phyloP scores from a whole-genome alignment of 2,329 filamentous ascomycete species.

The Pseudogymnoascus sp. region DNA sequence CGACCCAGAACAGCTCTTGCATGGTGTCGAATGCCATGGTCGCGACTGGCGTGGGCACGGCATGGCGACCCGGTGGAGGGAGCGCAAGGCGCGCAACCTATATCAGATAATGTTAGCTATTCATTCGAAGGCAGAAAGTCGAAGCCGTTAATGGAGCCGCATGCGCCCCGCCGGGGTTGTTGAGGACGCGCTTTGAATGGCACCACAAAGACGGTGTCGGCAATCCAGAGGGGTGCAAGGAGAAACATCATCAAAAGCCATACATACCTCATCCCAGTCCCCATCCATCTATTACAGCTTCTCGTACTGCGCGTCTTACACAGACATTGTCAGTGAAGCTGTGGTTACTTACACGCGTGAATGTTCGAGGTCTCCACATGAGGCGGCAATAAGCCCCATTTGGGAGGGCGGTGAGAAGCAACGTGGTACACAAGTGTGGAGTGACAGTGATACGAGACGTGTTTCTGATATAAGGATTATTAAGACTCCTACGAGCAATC shows the following conservation, averaged over 20 bases:
- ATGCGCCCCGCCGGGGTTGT: constrained; percentile 16
- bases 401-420: neutral
- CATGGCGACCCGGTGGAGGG: constrained; percentile 65
- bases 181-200: constrained; percentile 15
- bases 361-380: constrained; percentile 5
- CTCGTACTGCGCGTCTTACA: constrained; percentile 6
- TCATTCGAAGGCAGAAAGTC: neutral
- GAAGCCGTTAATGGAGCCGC: constrained; percentile 16
- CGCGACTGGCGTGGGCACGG: constrained; percentile 61
- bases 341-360: constrained; percentile 4
- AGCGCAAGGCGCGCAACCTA: constrained; percentile 76
- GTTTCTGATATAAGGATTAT: neutral
- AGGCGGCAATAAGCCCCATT: neutral
- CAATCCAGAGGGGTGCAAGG: neutral
- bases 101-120: constrained; percentile 23
- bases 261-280: constrained; percentile 58
- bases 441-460: neutral
- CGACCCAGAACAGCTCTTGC: constrained; percentile 87
- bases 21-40: constrained; percentile 81
- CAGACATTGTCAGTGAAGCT: constrained; percentile 9
- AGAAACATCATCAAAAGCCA: constrained; percentile 11
- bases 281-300: constrained; percentile 43
- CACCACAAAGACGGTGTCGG: constrained; percentile 11
- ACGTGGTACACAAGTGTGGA: neutral
- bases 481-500: neutral